phyloP scores from a whole-genome alignment of 1,139 yeast species.

The Blastobotrys raffinosifermentans region DNA sequence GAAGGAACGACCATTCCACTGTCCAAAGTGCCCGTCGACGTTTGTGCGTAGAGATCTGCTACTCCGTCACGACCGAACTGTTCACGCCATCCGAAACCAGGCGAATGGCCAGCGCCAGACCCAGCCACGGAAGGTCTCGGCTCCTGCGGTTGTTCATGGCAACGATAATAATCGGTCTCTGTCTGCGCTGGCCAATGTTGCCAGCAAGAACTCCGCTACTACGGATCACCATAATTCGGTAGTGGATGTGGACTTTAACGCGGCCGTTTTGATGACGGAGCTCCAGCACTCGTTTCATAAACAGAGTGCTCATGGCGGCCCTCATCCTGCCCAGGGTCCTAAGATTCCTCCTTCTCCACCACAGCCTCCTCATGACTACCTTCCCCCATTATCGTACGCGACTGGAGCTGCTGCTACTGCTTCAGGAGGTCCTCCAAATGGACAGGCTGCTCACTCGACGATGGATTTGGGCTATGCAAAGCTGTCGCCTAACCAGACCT shows the following conservation, averaged over 20 bases:
- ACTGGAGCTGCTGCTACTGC: constrained; percentile 1
- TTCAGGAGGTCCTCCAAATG: no score
- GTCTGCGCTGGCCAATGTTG: constrained; percentile 3
- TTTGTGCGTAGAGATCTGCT: constrained; percentile 73
- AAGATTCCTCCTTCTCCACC: constrained; percentile 11
- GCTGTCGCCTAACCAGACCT: neutral
- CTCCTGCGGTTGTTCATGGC: neutral
- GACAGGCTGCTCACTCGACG: no score
- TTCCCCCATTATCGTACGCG: constrained; percentile 8
- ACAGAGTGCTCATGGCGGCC: constrained; percentile 3
- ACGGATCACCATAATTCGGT: no score
- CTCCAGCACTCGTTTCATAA: constrained; percentile 23
- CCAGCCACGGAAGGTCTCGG: neutral
- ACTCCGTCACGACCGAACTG: constrained; percentile 73
- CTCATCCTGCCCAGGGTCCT: constrained; percentile 2
- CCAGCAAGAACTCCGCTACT: constrained; percentile 4
- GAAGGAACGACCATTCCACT: constrained; percentile 52
- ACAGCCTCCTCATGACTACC: constrained; percentile 10
- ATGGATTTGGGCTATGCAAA: no score
- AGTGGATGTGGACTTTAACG: constrained; percentile 21
- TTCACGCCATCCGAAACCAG: constrained; percentile 39
- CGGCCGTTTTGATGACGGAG: constrained; percentile 28
- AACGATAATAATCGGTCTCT: neutral
- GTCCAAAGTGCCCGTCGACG: constrained; percentile 62
- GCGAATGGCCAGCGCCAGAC: constrained; percentile 18